Evolutionary conservation across 2,329 filamentous ascomycete genomes (phyloP).

Genomic region (Penicillium sp.): DNA sequence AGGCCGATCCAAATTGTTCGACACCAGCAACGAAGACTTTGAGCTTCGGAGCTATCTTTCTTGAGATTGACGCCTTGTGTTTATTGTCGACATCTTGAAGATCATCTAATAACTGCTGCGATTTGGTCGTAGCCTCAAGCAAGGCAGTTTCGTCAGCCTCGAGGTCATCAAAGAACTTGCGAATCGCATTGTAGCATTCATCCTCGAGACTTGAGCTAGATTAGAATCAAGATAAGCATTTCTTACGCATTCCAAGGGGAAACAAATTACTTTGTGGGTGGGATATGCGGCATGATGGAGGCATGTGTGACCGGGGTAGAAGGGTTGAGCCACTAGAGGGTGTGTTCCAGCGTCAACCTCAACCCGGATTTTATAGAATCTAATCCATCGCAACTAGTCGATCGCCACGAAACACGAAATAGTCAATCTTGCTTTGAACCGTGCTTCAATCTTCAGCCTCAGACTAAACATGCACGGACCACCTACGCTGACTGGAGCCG

Average conservation of each 20-base stretch:
- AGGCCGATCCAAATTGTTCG: slow-evolving; percentile 2
- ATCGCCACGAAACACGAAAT: background rate
- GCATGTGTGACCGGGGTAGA: background rate
- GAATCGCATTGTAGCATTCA: slow-evolving; percentile 5
- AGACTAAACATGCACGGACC: background rate
- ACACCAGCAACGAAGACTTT: background rate
- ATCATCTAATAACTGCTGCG: slow-evolving; percentile 1
- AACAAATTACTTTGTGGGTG: background rate
- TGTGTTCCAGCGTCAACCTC: background rate
- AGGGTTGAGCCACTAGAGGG: background rate
- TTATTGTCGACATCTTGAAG: slow-evolving; percentile 1
- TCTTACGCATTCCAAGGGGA: background rate
- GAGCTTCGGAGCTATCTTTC: background rate
- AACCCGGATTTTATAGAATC: background rate
- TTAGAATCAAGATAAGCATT: background rate
- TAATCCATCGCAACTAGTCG: background rate
- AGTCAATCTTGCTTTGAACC: background rate
- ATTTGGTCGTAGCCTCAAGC: slow-evolving; percentile 2
- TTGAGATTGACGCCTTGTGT: background rate
- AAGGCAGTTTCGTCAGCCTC: slow-evolving; percentile 1
- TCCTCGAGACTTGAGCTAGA: background rate
- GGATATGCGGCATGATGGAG: slow-evolving; percentile 1
- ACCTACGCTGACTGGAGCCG: background rate
- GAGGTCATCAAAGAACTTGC: slow-evolving; percentile 4
- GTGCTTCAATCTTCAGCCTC: background rate